phyloP scores from a whole-genome alignment of 257 asterid genomes.

The Perilla frutescens region DNA sequence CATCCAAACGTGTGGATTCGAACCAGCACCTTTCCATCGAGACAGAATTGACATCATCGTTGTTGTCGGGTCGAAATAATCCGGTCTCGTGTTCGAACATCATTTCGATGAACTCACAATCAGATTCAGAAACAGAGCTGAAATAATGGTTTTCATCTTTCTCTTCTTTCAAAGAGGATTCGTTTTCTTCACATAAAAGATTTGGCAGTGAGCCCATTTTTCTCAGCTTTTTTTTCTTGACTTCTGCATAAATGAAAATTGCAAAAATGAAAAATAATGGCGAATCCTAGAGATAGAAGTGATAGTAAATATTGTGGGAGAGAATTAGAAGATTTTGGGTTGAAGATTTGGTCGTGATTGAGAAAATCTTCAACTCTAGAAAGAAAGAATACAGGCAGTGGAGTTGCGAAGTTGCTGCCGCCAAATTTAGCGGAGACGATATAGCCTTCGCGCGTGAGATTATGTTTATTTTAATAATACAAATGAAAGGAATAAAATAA shows the following conservation, averaged over 20 bases:
- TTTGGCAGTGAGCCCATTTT: slow-evolving; percentile 38
- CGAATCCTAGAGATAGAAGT: neutral
- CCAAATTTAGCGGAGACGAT: slow-evolving; percentile 50
- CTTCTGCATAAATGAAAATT: neutral
- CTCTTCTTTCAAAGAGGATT: slow-evolving; percentile 28
- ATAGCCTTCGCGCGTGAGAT: neutral
- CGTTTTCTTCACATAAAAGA: slow-evolving; percentile 52
- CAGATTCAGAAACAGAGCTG: slow-evolving; percentile 37
- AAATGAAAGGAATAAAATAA: neutral
- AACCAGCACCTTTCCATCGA: slow-evolving; percentile 29
- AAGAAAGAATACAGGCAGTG: neutral
- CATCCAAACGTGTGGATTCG: slow-evolving; percentile 44
- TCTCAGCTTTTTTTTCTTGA: neutral
- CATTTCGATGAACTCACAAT: slow-evolving; percentile 40
- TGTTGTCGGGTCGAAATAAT: slow-evolving; percentile 8
- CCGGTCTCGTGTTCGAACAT: slow-evolving; percentile 33
- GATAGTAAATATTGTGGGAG: no score
- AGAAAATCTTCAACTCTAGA: slow-evolving; percentile 22
- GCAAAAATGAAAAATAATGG: slow-evolving; percentile 1
- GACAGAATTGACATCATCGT: neutral
- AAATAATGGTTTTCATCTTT: slow-evolving; percentile 24
- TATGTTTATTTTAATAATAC: neutral
- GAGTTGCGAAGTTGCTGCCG: slow-evolving; percentile 45
- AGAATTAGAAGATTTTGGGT: neutral
- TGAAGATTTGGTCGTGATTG: slow-evolving; percentile 25